Conservation (phyloP, 495 filamentous ascomycete species). For the Neurospora cerealis region DNA sequence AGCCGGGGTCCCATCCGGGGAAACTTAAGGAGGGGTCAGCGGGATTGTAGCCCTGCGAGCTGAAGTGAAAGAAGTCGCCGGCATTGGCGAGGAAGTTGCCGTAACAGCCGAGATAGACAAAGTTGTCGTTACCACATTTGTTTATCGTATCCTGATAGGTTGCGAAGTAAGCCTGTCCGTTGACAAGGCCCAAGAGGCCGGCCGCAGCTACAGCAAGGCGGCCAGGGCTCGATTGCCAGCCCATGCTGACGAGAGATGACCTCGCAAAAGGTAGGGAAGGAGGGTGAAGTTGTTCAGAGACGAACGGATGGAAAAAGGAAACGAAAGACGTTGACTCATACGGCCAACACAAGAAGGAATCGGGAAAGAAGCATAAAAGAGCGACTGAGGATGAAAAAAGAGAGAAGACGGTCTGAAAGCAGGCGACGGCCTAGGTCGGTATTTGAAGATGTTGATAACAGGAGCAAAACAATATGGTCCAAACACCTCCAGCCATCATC, state of each 20-base stretch:
- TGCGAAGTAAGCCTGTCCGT: slow-evolving; percentile 16
- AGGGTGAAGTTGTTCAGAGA: neutral
- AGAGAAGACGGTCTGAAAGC: neutral
- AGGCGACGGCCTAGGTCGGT: neutral
- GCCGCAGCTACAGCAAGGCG: slow-evolving; percentile 17
- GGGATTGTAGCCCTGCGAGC: slow-evolving; percentile 4
- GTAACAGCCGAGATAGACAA: slow-evolving; percentile 15
- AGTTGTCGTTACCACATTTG: slow-evolving; percentile 11
- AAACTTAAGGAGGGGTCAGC: slow-evolving; percentile 7
- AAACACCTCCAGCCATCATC: neutral
- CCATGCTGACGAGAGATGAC: slow-evolving; percentile 14
- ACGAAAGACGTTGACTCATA: slow-evolving; percentile 1
- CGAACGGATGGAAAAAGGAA: neutral
- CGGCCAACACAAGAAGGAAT: neutral
- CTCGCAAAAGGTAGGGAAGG: neutral
- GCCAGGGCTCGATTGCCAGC: slow-evolving; percentile 7
- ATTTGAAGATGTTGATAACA: neutral
- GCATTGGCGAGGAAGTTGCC: neutral
- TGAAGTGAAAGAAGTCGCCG: slow-evolving; percentile 5
- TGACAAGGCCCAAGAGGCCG: slow-evolving; percentile 11
- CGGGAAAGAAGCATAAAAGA: neutral
- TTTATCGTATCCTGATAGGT: neutral
- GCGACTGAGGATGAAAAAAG: neutral
- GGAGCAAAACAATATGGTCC: neutral
- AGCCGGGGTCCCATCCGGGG: slow-evolving; percentile 11